Evolutionary conservation across 139 green algal species (phyloP), one percentile per base, ranked within the genome.

Genomic region (Chlorella sorokiniana): DNA sequence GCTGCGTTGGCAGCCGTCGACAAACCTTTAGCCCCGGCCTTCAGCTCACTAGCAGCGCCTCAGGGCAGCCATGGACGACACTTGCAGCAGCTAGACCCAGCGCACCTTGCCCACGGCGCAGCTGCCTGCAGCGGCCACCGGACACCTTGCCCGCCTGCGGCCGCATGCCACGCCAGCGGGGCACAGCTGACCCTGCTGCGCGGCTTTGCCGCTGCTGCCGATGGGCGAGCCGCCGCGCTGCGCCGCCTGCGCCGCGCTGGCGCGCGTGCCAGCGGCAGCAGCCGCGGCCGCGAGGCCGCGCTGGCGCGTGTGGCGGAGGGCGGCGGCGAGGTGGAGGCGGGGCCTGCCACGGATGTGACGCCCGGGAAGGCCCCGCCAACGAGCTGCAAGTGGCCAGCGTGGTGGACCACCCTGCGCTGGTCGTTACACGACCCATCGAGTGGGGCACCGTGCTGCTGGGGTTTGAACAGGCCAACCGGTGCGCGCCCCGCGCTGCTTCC

Each of bases 391-490:
- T 83, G 38, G 48, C 78, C 1, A 70, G 48, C 27, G 78, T 91
- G 1, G 78, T 96, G 10, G 78, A 81, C 14, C 91, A 95, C 69
- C 74, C 84, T 20, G 93, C 93, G 0, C 89, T 97, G 0, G 86
- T 96, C 16, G 79, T 97, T 3, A 93, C 92, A 0, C 81, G 92
- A 0, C 84, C 87, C 29, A 83, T 97, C 4, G 93, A 97, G 35
- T 97, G 93, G 94, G 93, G 91, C 38, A 96, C 90, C 1, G 91
- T 98, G 31, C 89, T 98, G 33, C 89, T 97, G 44, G 94, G 94
- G 0, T 98, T 93, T 78, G 94, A 98, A 87, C 94, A 97, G 59
- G 79, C 86, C 40, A 87, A 87, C 74, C 22, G 35, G 35, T 42
- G 63, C 25, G 63, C 18, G 27, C 6, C 63, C 22, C 16, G n/a